These are phyloP conservation scores for Stephanocyclus meneghinianus DNA, from an alignment of 352 stramenopile genomes.

Conservation along the genomic window DNA sequence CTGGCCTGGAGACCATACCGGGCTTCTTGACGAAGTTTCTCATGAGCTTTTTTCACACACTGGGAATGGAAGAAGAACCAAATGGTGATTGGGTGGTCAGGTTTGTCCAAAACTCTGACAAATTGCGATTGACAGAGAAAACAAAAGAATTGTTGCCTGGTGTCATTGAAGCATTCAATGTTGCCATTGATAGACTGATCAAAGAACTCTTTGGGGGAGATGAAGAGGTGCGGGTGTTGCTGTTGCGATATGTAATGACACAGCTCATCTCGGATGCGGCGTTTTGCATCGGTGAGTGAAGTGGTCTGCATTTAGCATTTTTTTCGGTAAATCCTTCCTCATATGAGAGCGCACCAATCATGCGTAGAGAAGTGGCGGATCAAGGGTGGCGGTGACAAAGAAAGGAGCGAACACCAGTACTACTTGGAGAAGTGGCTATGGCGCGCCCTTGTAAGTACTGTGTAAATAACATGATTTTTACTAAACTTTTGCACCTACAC, in stretches of 20 bases:
- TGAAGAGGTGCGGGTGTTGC: conserved; percentile 54
- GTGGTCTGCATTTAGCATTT: neutral
- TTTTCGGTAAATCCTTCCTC: neutral
- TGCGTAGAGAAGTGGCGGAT: conserved; percentile 63
- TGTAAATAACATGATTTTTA: conserved; percentile 26
- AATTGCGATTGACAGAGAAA: conserved; percentile 55
- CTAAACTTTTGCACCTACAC: neutral
- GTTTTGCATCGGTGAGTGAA: conserved; percentile 62
- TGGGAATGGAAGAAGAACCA: conserved; percentile 76
- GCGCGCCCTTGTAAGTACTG: conserved; percentile 52
- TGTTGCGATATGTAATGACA: conserved; percentile 66
- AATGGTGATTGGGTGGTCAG: conserved; percentile 66
- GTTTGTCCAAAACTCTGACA: conserved; percentile 57
- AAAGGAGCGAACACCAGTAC: conserved; percentile 53
- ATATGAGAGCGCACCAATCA: neutral
- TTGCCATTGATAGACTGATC: conserved; percentile 59
- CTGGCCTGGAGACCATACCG: conserved; percentile 57
- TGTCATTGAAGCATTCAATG: conserved; percentile 66
- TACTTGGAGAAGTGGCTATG: conserved; percentile 71
- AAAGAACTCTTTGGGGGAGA: conserved; percentile 68
- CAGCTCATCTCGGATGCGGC: conserved; percentile 69
- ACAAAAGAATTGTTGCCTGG: conserved; percentile 64
- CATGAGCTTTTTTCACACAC: conserved; percentile 72
- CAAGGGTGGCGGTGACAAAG: conserved; percentile 63
- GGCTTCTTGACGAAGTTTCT: conserved; percentile 78